These are phyloP conservation scores for Salisapilia sapeloensis DNA, from an alignment of 352 stramenopile species.

Conservation along the genomic window DNA sequence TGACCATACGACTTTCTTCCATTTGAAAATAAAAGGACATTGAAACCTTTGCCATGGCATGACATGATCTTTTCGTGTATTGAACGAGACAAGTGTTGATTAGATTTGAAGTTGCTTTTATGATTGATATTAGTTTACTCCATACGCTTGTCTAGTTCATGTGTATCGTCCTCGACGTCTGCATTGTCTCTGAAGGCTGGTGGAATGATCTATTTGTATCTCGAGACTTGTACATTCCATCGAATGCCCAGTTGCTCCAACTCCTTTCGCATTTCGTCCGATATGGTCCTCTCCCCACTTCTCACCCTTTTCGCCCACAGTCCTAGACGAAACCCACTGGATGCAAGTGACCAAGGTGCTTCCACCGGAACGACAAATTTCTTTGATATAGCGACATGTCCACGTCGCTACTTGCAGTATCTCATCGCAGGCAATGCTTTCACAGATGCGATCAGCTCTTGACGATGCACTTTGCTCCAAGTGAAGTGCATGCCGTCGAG, in stretches of 20 bases:
- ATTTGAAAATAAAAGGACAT: too few relatives aligned
- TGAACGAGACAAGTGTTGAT: too few relatives aligned
- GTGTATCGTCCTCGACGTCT: too few relatives aligned
- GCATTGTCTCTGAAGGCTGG: constrained; percentile 53
- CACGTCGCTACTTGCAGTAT: constrained; percentile 24
- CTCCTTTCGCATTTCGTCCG: constrained; percentile 18
- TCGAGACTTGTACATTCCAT: constrained; percentile 52
- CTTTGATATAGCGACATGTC: constrained; percentile 28
- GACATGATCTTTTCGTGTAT: too few relatives aligned
- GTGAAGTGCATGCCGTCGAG: too few relatives aligned
- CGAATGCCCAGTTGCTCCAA: constrained; percentile 49
- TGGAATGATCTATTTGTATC: constrained; percentile 43
- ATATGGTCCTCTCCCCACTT: constrained; percentile 18
- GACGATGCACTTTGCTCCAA: constrained; percentile 66
- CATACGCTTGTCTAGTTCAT: too few relatives aligned
- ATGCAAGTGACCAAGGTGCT: constrained; percentile 24
- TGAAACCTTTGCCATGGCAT: too few relatives aligned
- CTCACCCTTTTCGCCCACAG: constrained; percentile 58
- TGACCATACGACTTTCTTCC: too few relatives aligned
- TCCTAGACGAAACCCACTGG: constrained; percentile 42
- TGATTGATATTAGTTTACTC: too few relatives aligned
- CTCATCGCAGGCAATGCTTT: constrained; percentile 40
- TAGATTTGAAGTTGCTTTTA: too few relatives aligned
- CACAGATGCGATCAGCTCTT: constrained; percentile 28
- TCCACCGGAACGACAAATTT: constrained; percentile 53